These are phyloP conservation scores for Globisporangium acanthophoron DNA, from an alignment of 352 stramenopile species.

Conservation along the genomic window DNA sequence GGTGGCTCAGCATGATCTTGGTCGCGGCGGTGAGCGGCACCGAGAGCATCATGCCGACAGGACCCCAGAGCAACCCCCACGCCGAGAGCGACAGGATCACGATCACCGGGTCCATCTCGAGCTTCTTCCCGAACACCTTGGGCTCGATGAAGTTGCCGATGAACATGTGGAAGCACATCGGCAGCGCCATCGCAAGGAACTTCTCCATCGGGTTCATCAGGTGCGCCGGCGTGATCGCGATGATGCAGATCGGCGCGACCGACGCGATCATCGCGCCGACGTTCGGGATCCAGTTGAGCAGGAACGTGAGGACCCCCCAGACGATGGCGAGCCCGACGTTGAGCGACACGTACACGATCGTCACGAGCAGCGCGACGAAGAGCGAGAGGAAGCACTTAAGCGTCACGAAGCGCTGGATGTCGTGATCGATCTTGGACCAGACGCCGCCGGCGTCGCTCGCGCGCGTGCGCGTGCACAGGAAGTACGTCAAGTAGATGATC, in stretches of 20 bases:
- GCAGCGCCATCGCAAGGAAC: conserved; percentile 77
- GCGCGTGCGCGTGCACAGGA: conserved; percentile 79
- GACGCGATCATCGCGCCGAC: conserved; percentile 87
- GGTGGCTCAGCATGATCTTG: conserved; percentile 86
- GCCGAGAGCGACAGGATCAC: conserved; percentile 86
- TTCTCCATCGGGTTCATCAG: conserved; percentile 89
- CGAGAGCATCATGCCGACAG: conserved; percentile 88
- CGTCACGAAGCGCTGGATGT: conserved; percentile 87
- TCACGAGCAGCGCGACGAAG: conserved; percentile 83
- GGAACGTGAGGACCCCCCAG: conserved; percentile 87
- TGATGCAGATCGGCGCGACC: conserved; percentile 77
- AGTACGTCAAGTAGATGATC: conserved; percentile 88
- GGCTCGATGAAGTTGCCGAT: conserved; percentile 87
- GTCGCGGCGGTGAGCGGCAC: conserved; percentile 78
- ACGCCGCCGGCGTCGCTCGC: conserved; percentile 79
- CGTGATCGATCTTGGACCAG: conserved; percentile 87
- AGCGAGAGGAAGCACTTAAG: conserved; percentile 87
- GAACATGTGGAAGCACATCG: conserved; percentile 89
- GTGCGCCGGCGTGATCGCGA: conserved; percentile 75
- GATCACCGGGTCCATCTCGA: conserved; percentile 84
- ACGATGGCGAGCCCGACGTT: conserved; percentile 85
- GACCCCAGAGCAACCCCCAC: conserved; percentile 80
- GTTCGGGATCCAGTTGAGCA: conserved; percentile 88
- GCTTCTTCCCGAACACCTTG: conserved; percentile 81
- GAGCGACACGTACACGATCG: conserved; percentile 86